Conservation (phyloP, 2,329 filamentous ascomycete species). For the Exophiala sp. region DNA sequence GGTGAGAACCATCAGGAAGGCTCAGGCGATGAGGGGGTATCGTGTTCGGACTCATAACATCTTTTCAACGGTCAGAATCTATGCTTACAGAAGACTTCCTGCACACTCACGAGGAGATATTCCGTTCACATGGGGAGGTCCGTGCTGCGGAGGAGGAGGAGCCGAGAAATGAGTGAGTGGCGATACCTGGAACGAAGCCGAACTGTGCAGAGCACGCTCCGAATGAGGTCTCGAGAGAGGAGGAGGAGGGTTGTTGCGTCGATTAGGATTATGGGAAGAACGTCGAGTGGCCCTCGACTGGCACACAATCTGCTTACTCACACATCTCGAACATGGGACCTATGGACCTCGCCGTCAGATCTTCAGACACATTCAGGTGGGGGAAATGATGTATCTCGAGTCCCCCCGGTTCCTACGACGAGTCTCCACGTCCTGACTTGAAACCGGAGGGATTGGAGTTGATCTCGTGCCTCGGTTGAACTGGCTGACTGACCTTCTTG, state of each 20-base stretch:
- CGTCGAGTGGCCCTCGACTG: slow-evolving; percentile 27
- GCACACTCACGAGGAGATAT: slow-evolving; percentile 22
- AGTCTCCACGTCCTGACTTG: neutral
- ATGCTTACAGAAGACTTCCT: neutral
- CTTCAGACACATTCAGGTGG: no score
- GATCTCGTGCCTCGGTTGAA: neutral
- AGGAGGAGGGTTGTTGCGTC: slow-evolving; percentile 14
- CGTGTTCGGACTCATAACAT: slow-evolving; percentile 14
- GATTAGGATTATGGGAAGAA: slow-evolving; percentile 27
- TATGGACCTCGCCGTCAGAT: slow-evolving; percentile 15
- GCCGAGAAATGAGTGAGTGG: slow-evolving; percentile 25
- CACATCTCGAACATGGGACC: slow-evolving; percentile 31
- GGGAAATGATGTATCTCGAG: neutral
- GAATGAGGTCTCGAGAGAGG: slow-evolving; percentile 25
- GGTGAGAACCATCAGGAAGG: slow-evolving; percentile 24
- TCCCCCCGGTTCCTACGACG: neutral
- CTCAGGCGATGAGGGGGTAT: slow-evolving; percentile 20
- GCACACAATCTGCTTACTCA: slow-evolving; percentile 30
- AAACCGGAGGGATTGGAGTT: neutral
- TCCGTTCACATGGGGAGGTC: slow-evolving; percentile 7
- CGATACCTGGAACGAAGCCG: slow-evolving; percentile 26
- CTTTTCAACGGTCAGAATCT: slow-evolving; percentile 10
- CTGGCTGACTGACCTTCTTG: slow-evolving; percentile 28
- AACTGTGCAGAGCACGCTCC: slow-evolving; percentile 25
- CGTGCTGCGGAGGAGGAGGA: slow-evolving; percentile 12